Conservation (phyloP, 2,329 filamentous ascomycete species). For the Grosmannia clavigera region DNA sequence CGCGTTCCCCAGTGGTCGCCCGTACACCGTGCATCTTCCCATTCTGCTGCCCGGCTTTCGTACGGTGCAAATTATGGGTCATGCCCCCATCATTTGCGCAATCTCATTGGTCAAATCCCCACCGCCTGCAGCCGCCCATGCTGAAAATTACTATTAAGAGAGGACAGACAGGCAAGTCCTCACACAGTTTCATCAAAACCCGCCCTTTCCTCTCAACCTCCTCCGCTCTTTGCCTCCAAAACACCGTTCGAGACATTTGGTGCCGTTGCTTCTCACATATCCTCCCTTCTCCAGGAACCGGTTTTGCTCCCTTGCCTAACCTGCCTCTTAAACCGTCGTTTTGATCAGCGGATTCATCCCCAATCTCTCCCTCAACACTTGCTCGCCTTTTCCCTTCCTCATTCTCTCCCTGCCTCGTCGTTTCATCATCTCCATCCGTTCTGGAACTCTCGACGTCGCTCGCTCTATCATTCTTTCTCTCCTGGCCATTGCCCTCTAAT, state of each 20-base stretch:
- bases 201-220: background rate
- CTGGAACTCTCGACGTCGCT: background rate
- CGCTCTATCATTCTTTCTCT: background rate
- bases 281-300: background rate
- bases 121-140: background rate
- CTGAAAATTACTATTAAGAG: background rate
- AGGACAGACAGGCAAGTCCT: background rate
- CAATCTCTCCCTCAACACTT: background rate
- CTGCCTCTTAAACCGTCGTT: background rate
- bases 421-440: background rate
- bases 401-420: background rate
- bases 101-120: background rate
- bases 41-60: background rate
- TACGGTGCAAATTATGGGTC: background rate
- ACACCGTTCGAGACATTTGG: background rate
- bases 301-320: conserved; percentile 10
- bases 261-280: conserved; percentile 12
- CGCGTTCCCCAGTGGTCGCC: background rate
- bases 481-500: background rate
- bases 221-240: background rate
- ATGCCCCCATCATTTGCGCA: background rate
- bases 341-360: conserved; percentile 5
- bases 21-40: background rate
- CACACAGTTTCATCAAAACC: conserved; percentile 4
- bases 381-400: background rate